Base-by-base conservation (phyloP, 805 yeast genomes). In the Wickerhamiella domercqiae region DNA sequence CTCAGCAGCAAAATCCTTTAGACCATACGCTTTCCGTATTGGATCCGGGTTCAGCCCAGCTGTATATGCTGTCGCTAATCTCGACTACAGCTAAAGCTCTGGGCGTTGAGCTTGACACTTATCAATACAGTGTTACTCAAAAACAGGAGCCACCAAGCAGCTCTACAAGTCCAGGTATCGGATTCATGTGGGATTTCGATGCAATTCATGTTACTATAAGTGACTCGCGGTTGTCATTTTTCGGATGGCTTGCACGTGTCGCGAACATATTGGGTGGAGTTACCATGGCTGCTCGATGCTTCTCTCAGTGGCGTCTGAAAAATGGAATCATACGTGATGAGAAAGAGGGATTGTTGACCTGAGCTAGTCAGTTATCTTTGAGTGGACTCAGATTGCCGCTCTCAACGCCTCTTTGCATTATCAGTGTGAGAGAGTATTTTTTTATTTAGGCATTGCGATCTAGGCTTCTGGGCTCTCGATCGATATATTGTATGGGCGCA, bases 231-330 rank as follows among this genome's bases (percentile, higher is more conserved):
- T 63, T 87, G 29, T 67, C 87, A 3, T 87, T 87, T 53, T 53
- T 73, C 30, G 81, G 77, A 49, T 87, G 87, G 57, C 59, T 83
- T 6, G 71, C 83, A 7, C 70, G 86, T 46, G 58, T 86, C 35
- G 77, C 78, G 5, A 86, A 94, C 2, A 77, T 87, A 11, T 53
- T 76, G 16, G 94, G 96, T 11, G 95, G 96, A 9, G 57, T 83
- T 11, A 62, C 80, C 39, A 41, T 47, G 18, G 40, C 47, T 7
- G 16, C 14, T 5, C 17, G 15, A 21, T 43, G 42, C 14, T 13
- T 38, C 25, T n/a, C 19, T 16, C 17, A 18, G 32, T 7, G 9
- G 9, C 26, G 26, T 9, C 26, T 13, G 13, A 24, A 13, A 24
- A 24, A 13, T 9, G 26, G 13, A 24, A 9, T n/a, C n/a, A n/a